Base-by-base conservation (phyloP, 306 rosid species). In the Rosa lucieae region DNA sequence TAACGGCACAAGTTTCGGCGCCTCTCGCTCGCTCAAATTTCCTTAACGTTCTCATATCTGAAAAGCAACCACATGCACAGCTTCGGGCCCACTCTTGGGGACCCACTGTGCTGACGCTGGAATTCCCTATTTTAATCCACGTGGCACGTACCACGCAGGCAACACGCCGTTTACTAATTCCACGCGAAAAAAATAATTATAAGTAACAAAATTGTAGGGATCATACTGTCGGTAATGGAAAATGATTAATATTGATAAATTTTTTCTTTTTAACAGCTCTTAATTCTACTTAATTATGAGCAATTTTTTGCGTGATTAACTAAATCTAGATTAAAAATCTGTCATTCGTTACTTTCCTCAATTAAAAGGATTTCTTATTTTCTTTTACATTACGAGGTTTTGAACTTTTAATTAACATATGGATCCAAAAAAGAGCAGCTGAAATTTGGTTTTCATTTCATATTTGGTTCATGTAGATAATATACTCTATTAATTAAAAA, bases 1-100 rank as follows among this genome's bases (percentile, higher is more conserved):
- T 53, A 73, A 71, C 6, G 13, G 90, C 87, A 71, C 82, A 67
- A 79, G 78, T 86, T 79, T 84, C 85, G 88, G 88, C 89, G 88
- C 44, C 56, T 52, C 20, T 52, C 44, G 35, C 85, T 63, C 83
- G 1, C 69, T 3, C 40, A 15, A 21, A 40, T 15, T 53, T 23
- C 58, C 74, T 21, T 42, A 32, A 70, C 74, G 79, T 82, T 78
- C 84, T 26, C 56, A 79, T 78, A 77, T 74, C 76, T 67, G 79
- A 59, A 70, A 78, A 51, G 84, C 71, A 29, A 6, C 72, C 69
- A 81, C 83, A 74, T 78, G 78, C 68, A 37, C 51, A 65, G 47
- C 67, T 35, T 8, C 10, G 2, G 39, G 1, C 77, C 73, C 80
- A 70, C 67, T 5, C 0, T 26, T 26, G 23, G 26, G 14, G 15